Base-by-base conservation (phyloP, 1,284 basidiomycete species). In the Trichosporon sp. region DNA sequence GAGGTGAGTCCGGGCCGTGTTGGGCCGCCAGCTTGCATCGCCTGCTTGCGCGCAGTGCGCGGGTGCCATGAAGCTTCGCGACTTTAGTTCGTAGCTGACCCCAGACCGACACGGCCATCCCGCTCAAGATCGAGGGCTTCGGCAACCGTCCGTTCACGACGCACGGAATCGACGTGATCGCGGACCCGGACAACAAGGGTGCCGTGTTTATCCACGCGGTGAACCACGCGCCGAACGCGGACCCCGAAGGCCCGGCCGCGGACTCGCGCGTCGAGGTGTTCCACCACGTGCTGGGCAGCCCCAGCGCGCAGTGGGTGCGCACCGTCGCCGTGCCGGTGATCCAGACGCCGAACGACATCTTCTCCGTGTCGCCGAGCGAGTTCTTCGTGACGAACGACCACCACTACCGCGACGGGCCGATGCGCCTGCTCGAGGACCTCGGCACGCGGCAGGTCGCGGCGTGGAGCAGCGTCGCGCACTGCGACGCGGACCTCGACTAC, bases 371-470 rank as follows among this genome's bases (percentile, higher is more conserved):
- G 3, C 76, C 76, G 0, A 29, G 42, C 13, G 70, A 73, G 23
- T 71, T 78, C 15, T 73, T 73, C 62, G 76, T 78, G 15, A 78
- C 77, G 35, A 80, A 80, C 66, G 76, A 78, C 68, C 78, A 80
- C 70, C 21, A 60, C 21, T 70, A 79, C 64, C 66, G 72, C n/a
- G 69, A 70, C 12, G 78, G 78, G 11, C 58, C 44, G 15, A 21
- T 73, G 44, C 70, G 78, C n/a, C 9, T 51, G 1, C 12, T 74
- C 53, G 78, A 79, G 65, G 75, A 74, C 29, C 51, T 78, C n/a
- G 64, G 74, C 31, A 69, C 62, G 29, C 65, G 71, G n/a, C 23
- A n/a, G 3, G 27, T 60, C 18, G 69, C 71, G 2, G 68, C 66
- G 9, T 72, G 72, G 69, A 74, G 71, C 1, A 69, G 58, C 29